These are phyloP conservation scores for Paramecium sonneborni DNA, from an alignment of 73 alveolate species.

Conservation along the genomic window DNA sequence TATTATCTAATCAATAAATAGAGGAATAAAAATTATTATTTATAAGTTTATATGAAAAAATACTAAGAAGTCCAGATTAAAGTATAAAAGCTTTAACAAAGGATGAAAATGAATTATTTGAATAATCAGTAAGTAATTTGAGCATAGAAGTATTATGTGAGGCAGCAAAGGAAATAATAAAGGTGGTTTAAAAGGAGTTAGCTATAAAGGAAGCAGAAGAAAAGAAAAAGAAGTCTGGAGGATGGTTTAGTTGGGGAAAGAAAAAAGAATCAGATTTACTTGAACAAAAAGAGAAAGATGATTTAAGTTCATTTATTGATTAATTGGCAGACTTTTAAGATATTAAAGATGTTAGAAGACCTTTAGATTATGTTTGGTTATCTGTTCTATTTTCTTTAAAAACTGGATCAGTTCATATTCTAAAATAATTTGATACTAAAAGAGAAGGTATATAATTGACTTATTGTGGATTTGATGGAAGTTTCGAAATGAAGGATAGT, in stretches of 20 bases:
- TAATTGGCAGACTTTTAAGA: not conserved
- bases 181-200: conserved; percentile 31
- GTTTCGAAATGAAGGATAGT: not conserved
- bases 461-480: not conserved
- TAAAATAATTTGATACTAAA: conserved; percentile 28
- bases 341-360: not conserved
- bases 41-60: not conserved
- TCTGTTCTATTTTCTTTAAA: not conserved
- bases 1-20: not conserved
- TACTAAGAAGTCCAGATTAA: conserved; percentile 11
- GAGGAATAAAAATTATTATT: conserved; percentile 16
- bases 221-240: conserved; percentile 46
- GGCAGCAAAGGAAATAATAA: conserved; percentile 30
- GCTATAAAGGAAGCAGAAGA: conserved; percentile 58
- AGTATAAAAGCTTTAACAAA: not conserved
- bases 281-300: conserved; percentile 37
- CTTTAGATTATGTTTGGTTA: conserved; percentile 12
- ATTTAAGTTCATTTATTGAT: not conserved
- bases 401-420: conserved; percentile 19
- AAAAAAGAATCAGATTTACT: not conserved
- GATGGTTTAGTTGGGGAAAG: conserved; percentile 63
- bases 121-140: conserved; percentile 51
- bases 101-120: conserved; percentile 34
- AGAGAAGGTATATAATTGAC: conserved; percentile 36
- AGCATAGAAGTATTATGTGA: conserved; percentile 40